Conservation (phyloP, 805 yeast species). For the Candida maltosa region DNA sequence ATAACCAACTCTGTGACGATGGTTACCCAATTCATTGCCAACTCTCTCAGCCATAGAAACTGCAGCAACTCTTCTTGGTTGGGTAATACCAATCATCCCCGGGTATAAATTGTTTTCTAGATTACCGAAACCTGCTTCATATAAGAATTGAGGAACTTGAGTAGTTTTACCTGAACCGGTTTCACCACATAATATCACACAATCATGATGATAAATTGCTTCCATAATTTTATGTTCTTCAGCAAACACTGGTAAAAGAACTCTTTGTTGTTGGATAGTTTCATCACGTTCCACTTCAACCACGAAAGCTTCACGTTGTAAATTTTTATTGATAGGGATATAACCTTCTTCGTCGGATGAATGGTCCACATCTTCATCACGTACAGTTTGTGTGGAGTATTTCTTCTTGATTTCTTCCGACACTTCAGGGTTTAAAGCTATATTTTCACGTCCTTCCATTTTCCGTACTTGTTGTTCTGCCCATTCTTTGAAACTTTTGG, state of each 20-base stretch:
- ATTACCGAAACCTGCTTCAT: constrained; percentile 88
- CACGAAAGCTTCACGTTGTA: constrained; percentile 58
- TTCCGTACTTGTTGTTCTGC: constrained; percentile 70
- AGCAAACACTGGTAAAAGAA: constrained; percentile 79
- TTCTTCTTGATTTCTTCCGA: constrained; percentile 43
- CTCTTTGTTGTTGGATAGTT: constrained; percentile 64
- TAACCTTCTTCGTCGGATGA: constrained; percentile 62
- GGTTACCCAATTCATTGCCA: constrained; percentile 69
- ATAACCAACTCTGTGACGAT: constrained; percentile 67
- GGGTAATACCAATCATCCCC: constrained; percentile 96
- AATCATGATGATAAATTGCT: constrained; percentile 88
- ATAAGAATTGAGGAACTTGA: constrained; percentile 93
- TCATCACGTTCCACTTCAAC: constrained; percentile 66
- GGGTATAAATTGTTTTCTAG: constrained; percentile 53
- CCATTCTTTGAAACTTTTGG: constrained; percentile 77
- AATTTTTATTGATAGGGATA: constrained; percentile 53
- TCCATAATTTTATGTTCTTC: constrained; percentile 96
- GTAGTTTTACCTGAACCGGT: constrained; percentile 99
- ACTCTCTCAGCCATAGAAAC: constrained; percentile 88
- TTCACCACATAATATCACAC: constrained; percentile 91
- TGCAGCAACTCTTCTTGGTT: constrained; percentile 93
- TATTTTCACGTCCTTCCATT: constrained; percentile 55
- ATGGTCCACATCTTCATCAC: constrained; percentile 70
- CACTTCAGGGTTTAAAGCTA: constrained; percentile 37
- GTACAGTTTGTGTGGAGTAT: constrained; percentile 47